Base-by-base conservation (phyloP, 1,284 basidiomycete species). In the Boletus calvinii region DNA sequence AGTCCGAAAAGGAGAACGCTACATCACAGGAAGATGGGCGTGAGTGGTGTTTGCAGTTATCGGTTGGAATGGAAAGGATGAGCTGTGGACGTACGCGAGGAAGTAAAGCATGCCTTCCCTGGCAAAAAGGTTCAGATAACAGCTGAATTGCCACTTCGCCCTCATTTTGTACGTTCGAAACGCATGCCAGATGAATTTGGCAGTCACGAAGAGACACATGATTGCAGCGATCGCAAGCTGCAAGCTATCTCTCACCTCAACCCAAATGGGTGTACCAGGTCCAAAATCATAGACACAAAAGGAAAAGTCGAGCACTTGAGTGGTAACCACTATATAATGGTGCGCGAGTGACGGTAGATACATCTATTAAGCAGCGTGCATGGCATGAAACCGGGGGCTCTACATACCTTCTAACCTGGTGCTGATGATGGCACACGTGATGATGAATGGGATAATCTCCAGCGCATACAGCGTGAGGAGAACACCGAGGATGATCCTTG, bases 391-490 rank as follows among this genome's bases (percentile, higher is more conserved):
- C 22, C 15, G 20, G 6, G 18, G 11, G 1, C 7, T 9, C 12
- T 6, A 36, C 56, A 24, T 46, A 51, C 56, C 42, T 34, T 8
- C 13, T 15, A 48, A 8, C 7, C 3, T 37, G 8, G 10, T 18
- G 20, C 10, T 59, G 20, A n/a, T 0, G 3, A 20, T 20, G 29
- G 46, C 7, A 26, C 31, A 22, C 24, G n/a, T 7, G 7, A 48
- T 12, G 3, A 43, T 20, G 10, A 40, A 24, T 22, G 22, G 4
- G 13, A 59, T 12, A 1, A 40, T 22, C 31, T 56, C 53, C 4
- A 30, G 3, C 3, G 17, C n/a, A 7, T 49, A 58, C 29, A 58
- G n/a, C 1, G 26, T 5, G 15, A 56, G 46, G 26, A 58, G 56
- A 6, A 41, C 11, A 13, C 34, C 36, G 15, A 58, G 36, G 10